Conservation (phyloP, 306 rosid species). For the Pterocarpus macrocarpus region DNA sequence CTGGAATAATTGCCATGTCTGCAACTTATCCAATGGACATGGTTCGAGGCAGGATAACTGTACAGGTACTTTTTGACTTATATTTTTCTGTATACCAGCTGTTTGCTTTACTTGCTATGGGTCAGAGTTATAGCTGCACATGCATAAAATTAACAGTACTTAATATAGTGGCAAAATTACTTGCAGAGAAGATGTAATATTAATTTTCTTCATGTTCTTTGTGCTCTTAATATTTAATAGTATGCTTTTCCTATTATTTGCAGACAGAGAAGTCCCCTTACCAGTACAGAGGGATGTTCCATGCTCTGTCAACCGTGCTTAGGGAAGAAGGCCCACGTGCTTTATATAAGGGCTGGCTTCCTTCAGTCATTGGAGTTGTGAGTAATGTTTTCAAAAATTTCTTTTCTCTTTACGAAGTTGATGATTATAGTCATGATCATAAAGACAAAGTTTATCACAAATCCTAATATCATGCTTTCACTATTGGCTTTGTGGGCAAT, state of each 20-base stretch:
- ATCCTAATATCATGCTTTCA: conserved; percentile 4
- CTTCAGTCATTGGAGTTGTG: conserved; percentile 97
- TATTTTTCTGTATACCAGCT: neutral
- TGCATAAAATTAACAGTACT: neutral
- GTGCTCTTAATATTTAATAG: conserved; percentile 8
- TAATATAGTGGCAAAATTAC: neutral
- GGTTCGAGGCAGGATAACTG: conserved; percentile 97
- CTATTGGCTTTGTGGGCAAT: conserved; percentile 5
- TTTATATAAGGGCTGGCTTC: conserved; percentile 94
- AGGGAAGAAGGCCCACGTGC: conserved; percentile 96
- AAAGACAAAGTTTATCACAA: neutral
- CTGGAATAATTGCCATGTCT: conserved; percentile 97
- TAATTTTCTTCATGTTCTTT: conserved; percentile 9
- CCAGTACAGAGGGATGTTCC: conserved; percentile 92
- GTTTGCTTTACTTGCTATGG: conserved; percentile 11
- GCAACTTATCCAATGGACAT: conserved; percentile 98
- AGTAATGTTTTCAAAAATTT: conserved; percentile 51
- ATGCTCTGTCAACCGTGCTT: conserved; percentile 85
- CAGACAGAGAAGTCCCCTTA: conserved; percentile 91
- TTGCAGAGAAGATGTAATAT: neutral
- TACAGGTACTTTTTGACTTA: conserved; percentile 72
- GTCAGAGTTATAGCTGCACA: neutral
- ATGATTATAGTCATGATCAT: conserved; percentile 4
- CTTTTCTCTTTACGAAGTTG: conserved; percentile 3
- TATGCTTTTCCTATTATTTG: conserved; percentile 41